Evolutionary conservation across 768 basidiomycete genomes (phyloP).

Genomic region (Tulasnella calospora): DNA sequence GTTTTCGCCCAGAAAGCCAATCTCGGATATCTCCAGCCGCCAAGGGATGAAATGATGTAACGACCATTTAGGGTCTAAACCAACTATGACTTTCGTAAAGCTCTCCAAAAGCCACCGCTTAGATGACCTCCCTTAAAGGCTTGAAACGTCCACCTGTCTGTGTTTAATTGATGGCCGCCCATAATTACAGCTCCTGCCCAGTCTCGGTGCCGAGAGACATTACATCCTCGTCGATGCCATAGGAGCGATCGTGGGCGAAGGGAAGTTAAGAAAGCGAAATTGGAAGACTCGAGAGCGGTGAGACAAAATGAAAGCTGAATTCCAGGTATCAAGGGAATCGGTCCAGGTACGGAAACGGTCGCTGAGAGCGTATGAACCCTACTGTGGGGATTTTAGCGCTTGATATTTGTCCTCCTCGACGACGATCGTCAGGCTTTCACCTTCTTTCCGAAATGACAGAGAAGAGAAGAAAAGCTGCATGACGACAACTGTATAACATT

Average conservation of each 20-base stretch:
- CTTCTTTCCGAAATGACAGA: neutral
- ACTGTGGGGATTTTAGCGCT: neutral
- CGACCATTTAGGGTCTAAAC: neutral
- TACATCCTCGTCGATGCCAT: neutral
- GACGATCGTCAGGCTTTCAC: neutral
- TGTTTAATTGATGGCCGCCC: constrained; percentile 9
- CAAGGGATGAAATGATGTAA: neutral
- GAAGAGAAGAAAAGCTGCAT: constrained; percentile 1
- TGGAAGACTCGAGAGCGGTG: neutral
- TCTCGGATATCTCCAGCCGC: neutral
- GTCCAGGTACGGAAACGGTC: constrained; percentile 7
- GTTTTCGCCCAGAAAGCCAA: neutral
- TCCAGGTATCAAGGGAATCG: neutral
- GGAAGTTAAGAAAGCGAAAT: neutral
- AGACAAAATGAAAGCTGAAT: neutral
- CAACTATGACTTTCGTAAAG: neutral
- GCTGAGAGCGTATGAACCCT: neutral
- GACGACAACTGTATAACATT: neutral
- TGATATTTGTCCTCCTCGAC: neutral
- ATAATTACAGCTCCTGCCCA: neutral
- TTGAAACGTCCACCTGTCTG: neutral
- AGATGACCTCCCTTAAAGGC: neutral
- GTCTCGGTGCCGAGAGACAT: neutral
- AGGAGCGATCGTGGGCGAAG: neutral
- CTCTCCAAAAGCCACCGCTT: neutral